Base-by-base conservation (phyloP, 495 filamentous ascomycete genomes). In the Neurospora terricola region DNA sequence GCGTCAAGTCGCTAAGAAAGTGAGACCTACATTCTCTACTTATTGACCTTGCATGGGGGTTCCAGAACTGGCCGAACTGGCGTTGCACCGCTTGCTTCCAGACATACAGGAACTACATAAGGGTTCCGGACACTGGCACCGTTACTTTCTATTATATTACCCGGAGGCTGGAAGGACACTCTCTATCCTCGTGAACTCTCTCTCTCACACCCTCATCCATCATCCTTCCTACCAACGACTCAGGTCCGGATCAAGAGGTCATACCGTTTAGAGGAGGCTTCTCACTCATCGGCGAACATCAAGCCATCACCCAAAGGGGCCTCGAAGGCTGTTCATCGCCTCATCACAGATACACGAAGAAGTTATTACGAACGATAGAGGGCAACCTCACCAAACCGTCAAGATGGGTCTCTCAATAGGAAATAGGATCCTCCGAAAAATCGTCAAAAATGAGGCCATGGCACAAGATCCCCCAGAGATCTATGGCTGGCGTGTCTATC, bases 371-470 rank as follows among this genome's bases (percentile, higher is more conserved):
- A 18, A 30, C 27, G 27, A 66, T 18, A 38, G 54, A 38, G 6
- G 11, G 54, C 72, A 43, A 70, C 39, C 16, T 43, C 30, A 66
- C 37, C 34, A 74, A 59, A 27, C 12, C 72, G 71, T 72, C 78
- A 81, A 45, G 66, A 81, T 81, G 79, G 37, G 54, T 66, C 36
- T 77, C 10, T 76, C 77, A 8, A 34, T 66, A 66, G 54, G 54
- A 66, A 54, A 72, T 37, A 77, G 59, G 75, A 71, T 93, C 70
- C 80, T 93, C 39, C 86, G 82, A 74, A 88, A 86, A 74, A 88
- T 94, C 77, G 89, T 93, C 75, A 88, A 88, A 81, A 94, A 94
- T 88, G 91, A 93, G 74, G 89, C 92, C 59, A 93, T 93, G 89
- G 90, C 87, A 81, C 82, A 81, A 66, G 91, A 92, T 77, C 91